Conservation (phyloP, 2,329 filamentous ascomycete species). For the Aspergillus thermomutatus region DNA sequence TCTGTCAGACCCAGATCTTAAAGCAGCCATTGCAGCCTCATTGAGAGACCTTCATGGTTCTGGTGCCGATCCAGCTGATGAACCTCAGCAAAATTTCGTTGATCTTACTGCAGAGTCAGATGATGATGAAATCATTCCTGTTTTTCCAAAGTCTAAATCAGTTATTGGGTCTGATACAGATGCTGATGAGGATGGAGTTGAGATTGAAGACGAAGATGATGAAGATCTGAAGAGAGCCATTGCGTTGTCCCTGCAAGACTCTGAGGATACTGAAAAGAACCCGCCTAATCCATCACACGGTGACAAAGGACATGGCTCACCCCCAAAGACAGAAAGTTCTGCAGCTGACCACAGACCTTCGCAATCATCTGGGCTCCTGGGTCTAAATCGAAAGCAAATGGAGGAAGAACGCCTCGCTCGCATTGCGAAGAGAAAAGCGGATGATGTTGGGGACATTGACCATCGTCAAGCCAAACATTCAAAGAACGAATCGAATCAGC, state of each 20-base stretch:
- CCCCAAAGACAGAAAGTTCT: background rate
- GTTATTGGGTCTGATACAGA: slow-evolving; percentile 24
- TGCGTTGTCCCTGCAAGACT: slow-evolving; percentile 30
- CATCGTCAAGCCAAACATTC: slow-evolving; percentile 23
- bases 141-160: slow-evolving; percentile 27
- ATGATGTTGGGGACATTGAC: slow-evolving; percentile 29
- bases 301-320: background rate
- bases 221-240: slow-evolving; percentile 37
- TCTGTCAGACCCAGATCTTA: slow-evolving; percentile 23
- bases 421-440: slow-evolving; percentile 56
- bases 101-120: slow-evolving; percentile 34
- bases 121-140: slow-evolving; percentile 22
- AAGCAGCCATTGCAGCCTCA: slow-evolving; percentile 21
- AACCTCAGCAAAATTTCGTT: slow-evolving; percentile 18
- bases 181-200: slow-evolving; percentile 12
- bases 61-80: background rate
- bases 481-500: slow-evolving; percentile 10
- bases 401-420: slow-evolving; percentile 77
- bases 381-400: slow-evolving; percentile 76
- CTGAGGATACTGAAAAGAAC: slow-evolving; percentile 9
- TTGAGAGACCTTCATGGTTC: slow-evolving; percentile 11
- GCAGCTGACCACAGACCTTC: background rate
- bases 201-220: slow-evolving; percentile 22
- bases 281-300: background rate
- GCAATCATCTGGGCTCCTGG: slow-evolving; percentile 39